Conservation (phyloP, 495 filamentous ascomycete genomes). For the Annulohypoxylon stygium region DNA sequence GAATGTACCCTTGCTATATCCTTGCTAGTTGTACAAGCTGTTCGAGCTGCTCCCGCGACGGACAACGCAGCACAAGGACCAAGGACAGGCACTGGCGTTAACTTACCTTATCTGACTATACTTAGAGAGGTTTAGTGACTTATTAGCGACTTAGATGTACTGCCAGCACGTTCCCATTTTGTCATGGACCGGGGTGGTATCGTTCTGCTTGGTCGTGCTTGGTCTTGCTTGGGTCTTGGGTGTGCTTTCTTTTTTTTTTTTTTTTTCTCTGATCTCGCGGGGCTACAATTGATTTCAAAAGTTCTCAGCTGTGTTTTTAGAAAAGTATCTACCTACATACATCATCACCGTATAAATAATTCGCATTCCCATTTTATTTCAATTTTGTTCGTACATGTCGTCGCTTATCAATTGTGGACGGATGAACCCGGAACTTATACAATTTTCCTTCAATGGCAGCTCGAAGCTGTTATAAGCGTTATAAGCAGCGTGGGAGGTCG, state of each 20-base stretch:
- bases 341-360: slow-evolving; percentile 9
- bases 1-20: neutral
- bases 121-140: slow-evolving; percentile 30
- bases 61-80: slow-evolving; percentile 45
- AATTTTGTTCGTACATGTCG: slow-evolving; percentile 31
- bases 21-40: slow-evolving; percentile 3
- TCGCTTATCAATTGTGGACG: slow-evolving; percentile 30
- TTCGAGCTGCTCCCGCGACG: slow-evolving; percentile 20
- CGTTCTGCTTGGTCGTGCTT: slow-evolving; percentile 26
- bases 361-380: slow-evolving; percentile 39
- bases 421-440: slow-evolving; percentile 18
- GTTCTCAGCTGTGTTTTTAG: neutral
- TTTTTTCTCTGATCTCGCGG: slow-evolving; percentile 40
- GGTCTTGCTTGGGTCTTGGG: too few relatives aligned
- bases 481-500: slow-evolving; percentile 24
- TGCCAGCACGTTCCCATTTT: slow-evolving; percentile 36
- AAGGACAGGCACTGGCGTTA: slow-evolving; percentile 27
- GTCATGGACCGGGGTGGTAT: slow-evolving; percentile 38
- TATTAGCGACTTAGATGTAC: slow-evolving; percentile 27
- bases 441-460: slow-evolving; percentile 41
- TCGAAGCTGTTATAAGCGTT: slow-evolving; percentile 30
- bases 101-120: slow-evolving; percentile 24
- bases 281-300: slow-evolving; percentile 22
- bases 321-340: slow-evolving; percentile 9
- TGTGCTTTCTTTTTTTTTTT: neutral